phyloP scores from a whole-genome alignment of 345 rosid genomes.

The Eucalyptus caleyi region DNA sequence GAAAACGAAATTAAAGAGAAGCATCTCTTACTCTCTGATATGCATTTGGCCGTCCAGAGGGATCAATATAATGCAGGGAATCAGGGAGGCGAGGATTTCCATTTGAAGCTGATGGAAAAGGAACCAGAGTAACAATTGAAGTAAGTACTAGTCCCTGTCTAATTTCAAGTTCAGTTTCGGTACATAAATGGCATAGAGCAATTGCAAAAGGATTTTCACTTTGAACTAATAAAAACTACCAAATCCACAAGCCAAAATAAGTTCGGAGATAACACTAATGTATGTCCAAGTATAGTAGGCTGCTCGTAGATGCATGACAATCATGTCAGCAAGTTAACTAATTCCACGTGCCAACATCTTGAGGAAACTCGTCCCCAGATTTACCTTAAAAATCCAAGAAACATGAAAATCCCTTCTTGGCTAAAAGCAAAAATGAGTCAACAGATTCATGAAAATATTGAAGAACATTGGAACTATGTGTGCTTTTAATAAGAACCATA shows the following conservation, averaged over 20 bases:
- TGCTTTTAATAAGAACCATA: not conserved
- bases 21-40: slow-evolving; percentile 50
- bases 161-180: not conserved
- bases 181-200: not conserved
- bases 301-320: not conserved
- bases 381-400: not conserved
- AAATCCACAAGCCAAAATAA: not conserved
- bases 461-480: not conserved
- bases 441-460: not conserved
- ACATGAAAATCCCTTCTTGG: not conserved
- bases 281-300: not conserved
- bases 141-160: not conserved
- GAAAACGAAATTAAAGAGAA: not conserved
- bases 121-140: not conserved
- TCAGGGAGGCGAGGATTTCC: slow-evolving; percentile 89
- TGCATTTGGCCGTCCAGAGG: slow-evolving; percentile 57
- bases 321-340: not conserved
- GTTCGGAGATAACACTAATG: not conserved
- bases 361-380: not conserved
- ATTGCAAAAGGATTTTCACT: not conserved
- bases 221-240: not conserved
- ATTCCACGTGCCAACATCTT: not conserved
- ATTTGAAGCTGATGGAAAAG: slow-evolving; percentile 65
- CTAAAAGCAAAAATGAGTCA: not conserved
- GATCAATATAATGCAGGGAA: slow-evolving; percentile 78